Base-by-base conservation (phyloP, 805 yeast species). In the Candida nemodendra region DNA sequence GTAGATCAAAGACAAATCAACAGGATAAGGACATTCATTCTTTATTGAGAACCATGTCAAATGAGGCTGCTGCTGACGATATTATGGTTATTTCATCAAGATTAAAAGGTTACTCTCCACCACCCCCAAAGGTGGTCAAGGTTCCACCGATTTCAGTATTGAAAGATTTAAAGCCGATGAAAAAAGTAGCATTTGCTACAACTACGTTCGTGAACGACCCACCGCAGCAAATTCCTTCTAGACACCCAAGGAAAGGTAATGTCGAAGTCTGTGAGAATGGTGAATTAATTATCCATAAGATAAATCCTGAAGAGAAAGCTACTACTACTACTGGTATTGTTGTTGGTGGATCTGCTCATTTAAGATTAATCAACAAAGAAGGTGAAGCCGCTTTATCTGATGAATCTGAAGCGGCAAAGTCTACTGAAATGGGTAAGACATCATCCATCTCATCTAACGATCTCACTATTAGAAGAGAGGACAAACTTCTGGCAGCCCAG, bases 161-260 rank as follows among this genome's bases (percentile, higher is more conserved):
- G 15, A 41, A 46, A 25, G 53, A 48, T 8, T 38, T 62, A 7
- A 56, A 45, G 51, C 68, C 56, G 12, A 64, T 85, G 56, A 72
- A 76, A 46, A 68, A 90, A 44, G 95, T 88, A 4, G 73, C 79
- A 0, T 90, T 90, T 61, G 88, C 93, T 0, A 71, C 87, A 4
- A 84, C 84, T 34, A 78, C 81, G 36, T 74, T 88, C 44, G 71
- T 70, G 0, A 70, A 69, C 44, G 96, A 90, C 59, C 97, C 97
- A 2, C 95, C 96, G 1, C 97, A 90, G 55, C 96, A 89, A 57
- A 84, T 90, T 44, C 97, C 97, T 2, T 84, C 95, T 2, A 67
- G 95, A 54, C 74, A 72, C 42, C 96, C 97, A 5, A 71, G 81
- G 47, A 72, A 74, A 50, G 96, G 97, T 6, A 83, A 87, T 54